Conservation (phyloP, 2,329 filamentous ascomycete genomes). For the Moelleriella libera region DNA sequence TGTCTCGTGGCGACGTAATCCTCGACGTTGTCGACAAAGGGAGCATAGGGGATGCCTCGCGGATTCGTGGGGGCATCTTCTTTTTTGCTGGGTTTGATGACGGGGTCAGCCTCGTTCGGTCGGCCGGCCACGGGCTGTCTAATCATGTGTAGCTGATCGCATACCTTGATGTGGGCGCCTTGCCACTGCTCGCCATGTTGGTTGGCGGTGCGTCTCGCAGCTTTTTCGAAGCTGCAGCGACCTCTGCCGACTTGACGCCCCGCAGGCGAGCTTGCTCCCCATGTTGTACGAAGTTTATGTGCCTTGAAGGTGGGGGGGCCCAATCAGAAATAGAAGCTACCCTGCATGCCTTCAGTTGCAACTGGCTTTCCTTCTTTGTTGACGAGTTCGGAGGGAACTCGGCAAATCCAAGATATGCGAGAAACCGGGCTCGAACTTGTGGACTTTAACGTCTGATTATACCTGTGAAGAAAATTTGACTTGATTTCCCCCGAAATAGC, state of each 20-base stretch:
- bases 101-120: slow-evolving; percentile 2
- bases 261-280: no score
- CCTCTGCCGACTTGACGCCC: background rate
- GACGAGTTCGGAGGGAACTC: no score
- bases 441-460: no score
- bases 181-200: slow-evolving; percentile 27
- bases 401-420: no score
- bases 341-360: background rate
- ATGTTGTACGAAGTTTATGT: no score
- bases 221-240: background rate
- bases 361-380: background rate
- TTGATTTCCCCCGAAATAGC: no score
- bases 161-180: slow-evolving; percentile 20
- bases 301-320: no score
- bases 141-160: no score
- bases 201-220: background rate
- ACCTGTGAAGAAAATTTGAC: no score
- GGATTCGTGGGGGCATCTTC: slow-evolving; percentile 54
- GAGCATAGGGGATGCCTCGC: slow-evolving; percentile 69
- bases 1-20: slow-evolving; percentile 69
- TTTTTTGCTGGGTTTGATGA: slow-evolving; percentile 15
- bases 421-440: no score
- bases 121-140: background rate
- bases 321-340: background rate
- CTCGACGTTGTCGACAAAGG: slow-evolving; percentile 78